Conservation (phyloP, 352 stramenopile genomes). For the Elongisporangium undulatum region DNA sequence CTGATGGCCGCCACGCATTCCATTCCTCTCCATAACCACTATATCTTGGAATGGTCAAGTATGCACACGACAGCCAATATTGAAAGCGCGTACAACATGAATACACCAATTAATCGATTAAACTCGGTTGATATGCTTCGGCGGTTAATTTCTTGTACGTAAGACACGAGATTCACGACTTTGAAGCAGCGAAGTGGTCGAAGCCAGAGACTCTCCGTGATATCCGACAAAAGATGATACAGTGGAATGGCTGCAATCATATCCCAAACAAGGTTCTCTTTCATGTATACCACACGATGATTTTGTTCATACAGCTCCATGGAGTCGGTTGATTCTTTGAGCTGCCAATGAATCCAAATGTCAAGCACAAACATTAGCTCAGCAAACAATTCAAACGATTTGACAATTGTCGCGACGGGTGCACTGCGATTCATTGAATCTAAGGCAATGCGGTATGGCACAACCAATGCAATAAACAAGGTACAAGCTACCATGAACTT, state of each 20-base stretch:
- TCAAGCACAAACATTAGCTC: slow-evolving; percentile 36
- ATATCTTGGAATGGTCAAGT: slow-evolving; percentile 28
- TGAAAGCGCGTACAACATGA: slow-evolving; percentile 30
- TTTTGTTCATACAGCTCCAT: slow-evolving; percentile 56
- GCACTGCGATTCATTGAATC: slow-evolving; percentile 27
- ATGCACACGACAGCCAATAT: slow-evolving; percentile 53
- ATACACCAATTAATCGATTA: slow-evolving; percentile 32
- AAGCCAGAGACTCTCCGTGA: slow-evolving; percentile 22
- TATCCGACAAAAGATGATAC: slow-evolving; percentile 23
- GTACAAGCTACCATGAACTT: slow-evolving; percentile 27
- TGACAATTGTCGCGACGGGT: slow-evolving; percentile 9
- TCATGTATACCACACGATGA: slow-evolving; percentile 32
- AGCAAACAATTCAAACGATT: slow-evolving; percentile 30
- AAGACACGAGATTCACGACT: slow-evolving; percentile 41
- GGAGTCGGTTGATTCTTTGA: slow-evolving; percentile 34
- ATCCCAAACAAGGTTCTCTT: slow-evolving; percentile 37
- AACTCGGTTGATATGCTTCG: slow-evolving; percentile 39
- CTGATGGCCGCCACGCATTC: slow-evolving; percentile 43
- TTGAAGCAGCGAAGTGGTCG: slow-evolving; percentile 47
- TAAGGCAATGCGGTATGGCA: slow-evolving; percentile 49
- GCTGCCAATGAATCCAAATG: slow-evolving; percentile 50
- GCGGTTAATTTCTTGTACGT: slow-evolving; percentile 45
- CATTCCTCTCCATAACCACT: slow-evolving; percentile 44
- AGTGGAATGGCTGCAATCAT: slow-evolving; percentile 35
- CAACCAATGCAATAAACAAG: slow-evolving; percentile 33